phyloP scores from a whole-genome alignment of 306 rosid genomes.

The Begonia loranthoides region DNA sequence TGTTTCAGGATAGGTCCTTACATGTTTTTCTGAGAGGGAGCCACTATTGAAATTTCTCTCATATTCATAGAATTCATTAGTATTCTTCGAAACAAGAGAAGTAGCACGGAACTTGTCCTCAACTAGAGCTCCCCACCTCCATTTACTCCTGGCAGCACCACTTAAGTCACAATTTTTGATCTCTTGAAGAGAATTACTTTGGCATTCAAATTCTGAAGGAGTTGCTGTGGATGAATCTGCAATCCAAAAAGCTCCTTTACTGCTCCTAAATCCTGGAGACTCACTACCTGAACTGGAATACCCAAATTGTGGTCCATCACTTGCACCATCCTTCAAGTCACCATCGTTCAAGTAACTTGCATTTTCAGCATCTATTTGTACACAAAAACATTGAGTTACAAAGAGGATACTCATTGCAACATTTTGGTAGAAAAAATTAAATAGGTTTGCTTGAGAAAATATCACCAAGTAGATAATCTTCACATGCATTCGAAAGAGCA shows the following conservation, averaged over 20 bases:
- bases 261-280: slow-evolving; percentile 69
- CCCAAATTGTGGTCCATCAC: slow-evolving; percentile 28
- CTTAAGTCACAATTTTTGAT: slow-evolving; percentile 20
- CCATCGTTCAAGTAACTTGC: too few species aligned
- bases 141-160: slow-evolving; percentile 30
- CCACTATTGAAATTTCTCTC: slow-evolving; percentile 21
- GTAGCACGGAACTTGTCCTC: slow-evolving; percentile 26
- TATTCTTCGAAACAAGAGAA: slow-evolving; percentile 27
- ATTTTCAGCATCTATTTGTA: slow-evolving; percentile 52
- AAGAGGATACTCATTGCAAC: too few species aligned
- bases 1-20: slow-evolving; percentile 26
- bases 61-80: slow-evolving; percentile 28
- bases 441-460: too few species aligned
- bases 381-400: slow-evolving; percentile 4
- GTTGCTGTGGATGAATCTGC: slow-evolving; percentile 51
- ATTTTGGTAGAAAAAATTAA: too few species aligned
- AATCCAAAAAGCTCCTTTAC: slow-evolving; percentile 42
- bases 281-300: slow-evolving; percentile 53
- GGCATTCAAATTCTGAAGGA: slow-evolving; percentile 38
- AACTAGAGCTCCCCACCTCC: slow-evolving; percentile 33
- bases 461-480: slow-evolving; percentile 66
- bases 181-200: slow-evolving; percentile 32
- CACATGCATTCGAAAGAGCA: slow-evolving; percentile 47
- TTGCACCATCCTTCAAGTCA: slow-evolving; percentile 28
- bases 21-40: slow-evolving; percentile 25